Evolutionary conservation across 2,329 filamentous ascomycete species (phyloP).

Genomic region (Diaporthe sp.): DNA sequence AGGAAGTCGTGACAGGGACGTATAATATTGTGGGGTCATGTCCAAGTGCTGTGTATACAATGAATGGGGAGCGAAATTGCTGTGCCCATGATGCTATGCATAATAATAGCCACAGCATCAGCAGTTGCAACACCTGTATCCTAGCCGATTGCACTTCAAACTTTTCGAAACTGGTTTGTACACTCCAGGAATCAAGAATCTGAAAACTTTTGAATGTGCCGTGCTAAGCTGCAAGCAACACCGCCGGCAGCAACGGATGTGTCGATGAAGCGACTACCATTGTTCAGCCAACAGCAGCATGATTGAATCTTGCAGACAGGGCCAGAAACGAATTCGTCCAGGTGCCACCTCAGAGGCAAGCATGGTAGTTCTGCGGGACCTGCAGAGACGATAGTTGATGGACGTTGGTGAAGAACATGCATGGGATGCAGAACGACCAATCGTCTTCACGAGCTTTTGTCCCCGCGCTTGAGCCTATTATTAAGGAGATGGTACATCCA

Average conservation of each 20-base stretch:
- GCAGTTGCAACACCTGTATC: no score
- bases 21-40: background rate
- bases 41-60: background rate
- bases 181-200: no score
- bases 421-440: no score
- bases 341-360: background rate
- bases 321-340: background rate
- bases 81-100: background rate
- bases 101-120: background rate
- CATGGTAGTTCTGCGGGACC: background rate
- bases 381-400: background rate
- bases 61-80: background rate
- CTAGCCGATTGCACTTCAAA: no score
- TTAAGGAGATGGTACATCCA: background rate
- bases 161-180: no score
- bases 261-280: background rate
- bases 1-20: no score
- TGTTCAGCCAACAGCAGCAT: background rate
- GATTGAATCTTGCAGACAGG: background rate
- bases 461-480: background rate
- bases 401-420: background rate
- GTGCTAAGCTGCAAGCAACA: background rate
- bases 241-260: background rate
- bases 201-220: background rate
- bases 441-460: no score